Conservation (phyloP, 2,329 filamentous ascomycete genomes). For the Thelonectria blattea region DNA sequence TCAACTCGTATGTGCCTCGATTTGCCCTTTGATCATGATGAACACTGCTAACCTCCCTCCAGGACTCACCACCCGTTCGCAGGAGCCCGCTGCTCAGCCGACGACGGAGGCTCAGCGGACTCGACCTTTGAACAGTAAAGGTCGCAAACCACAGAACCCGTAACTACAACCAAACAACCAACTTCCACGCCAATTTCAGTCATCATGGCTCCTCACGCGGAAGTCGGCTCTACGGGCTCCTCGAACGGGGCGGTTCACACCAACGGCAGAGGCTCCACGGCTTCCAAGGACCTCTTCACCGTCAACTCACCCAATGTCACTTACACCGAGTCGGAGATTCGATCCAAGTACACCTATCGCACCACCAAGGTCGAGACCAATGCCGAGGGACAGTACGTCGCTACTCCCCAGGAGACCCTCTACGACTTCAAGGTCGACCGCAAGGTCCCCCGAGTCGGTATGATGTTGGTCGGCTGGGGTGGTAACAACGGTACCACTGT, state of each 20-base stretch:
- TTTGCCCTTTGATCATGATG: neutral
- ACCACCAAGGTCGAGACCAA: constrained; percentile 82
- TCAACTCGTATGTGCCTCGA: constrained; percentile 81
- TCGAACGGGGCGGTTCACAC: constrained; percentile 65
- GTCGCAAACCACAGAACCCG: constrained; percentile 41
- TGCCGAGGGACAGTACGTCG: constrained; percentile 78
- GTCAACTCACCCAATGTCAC: constrained; percentile 92
- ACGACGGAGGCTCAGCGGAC: constrained; percentile 82
- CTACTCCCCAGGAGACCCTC: constrained; percentile 83
- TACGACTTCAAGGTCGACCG: constrained; percentile 99
- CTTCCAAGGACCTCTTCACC: constrained; percentile 72
- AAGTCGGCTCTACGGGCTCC: constrained; percentile 58
- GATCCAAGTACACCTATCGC: constrained; percentile 94
- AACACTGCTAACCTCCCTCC: constrained; percentile 38
- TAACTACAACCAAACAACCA: constrained; percentile 32
- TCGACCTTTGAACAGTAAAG: constrained; percentile 64
- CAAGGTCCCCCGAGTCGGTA: constrained; percentile 87
- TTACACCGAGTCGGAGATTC: constrained; percentile 88
- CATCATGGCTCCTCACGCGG: constrained; percentile 91
- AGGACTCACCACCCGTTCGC: constrained; percentile 96
- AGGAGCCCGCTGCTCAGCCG: constrained; percentile 91
- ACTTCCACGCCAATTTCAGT: constrained; percentile 43
- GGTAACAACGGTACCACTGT: constrained; percentile 99
- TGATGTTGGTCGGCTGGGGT: constrained; percentile 98
- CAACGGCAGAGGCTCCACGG: constrained; percentile 46